Conservation (phyloP, 2,329 filamentous ascomycete species). For the Canariomyces notabilis region DNA sequence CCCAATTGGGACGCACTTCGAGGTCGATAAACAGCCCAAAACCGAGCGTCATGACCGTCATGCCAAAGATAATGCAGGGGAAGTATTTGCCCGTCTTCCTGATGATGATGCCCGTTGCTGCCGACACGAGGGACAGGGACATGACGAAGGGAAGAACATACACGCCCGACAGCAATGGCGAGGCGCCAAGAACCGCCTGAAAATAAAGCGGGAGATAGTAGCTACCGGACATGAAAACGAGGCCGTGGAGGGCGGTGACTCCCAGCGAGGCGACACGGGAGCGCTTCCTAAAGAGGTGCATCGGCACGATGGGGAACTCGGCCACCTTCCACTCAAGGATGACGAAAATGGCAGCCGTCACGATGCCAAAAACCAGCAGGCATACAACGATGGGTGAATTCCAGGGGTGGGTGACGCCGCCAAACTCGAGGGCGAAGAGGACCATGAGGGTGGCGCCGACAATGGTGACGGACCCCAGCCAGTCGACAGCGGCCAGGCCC, state of each 20-base stretch:
- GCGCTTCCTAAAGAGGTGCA: conserved; percentile 51
- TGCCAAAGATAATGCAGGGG: conserved; percentile 48
- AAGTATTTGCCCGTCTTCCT: conserved; percentile 55
- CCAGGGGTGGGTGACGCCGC: conserved; percentile 60
- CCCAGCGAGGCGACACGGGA: conserved; percentile 55
- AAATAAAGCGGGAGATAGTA: conserved; percentile 74
- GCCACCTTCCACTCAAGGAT: conserved; percentile 60
- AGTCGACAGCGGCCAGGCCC: conserved; percentile 58
- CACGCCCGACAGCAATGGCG: conserved; percentile 55
- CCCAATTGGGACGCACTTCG: conserved; percentile 43
- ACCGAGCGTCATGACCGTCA: conserved; percentile 53
- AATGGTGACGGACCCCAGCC: conserved; percentile 57
- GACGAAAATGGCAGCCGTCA: conserved; percentile 48
- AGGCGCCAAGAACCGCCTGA: conserved; percentile 59
- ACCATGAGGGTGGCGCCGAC: conserved; percentile 64
- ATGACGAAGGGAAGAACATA: conserved; percentile 59
- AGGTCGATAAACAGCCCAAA: conserved; percentile 54
- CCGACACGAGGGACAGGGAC: conserved; percentile 41
- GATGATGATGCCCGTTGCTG: conserved; percentile 39
- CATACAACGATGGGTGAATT: conserved; percentile 56
- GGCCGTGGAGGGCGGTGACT: conserved; percentile 41
- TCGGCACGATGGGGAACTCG: conserved; percentile 62
- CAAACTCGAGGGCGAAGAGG: conserved; percentile 64
- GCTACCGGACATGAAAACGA: conserved; percentile 59
- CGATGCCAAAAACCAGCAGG: conserved; percentile 54